phyloP scores from a whole-genome alignment of 495 filamentous ascomycete species.

The Articulospora tetracladia region DNA sequence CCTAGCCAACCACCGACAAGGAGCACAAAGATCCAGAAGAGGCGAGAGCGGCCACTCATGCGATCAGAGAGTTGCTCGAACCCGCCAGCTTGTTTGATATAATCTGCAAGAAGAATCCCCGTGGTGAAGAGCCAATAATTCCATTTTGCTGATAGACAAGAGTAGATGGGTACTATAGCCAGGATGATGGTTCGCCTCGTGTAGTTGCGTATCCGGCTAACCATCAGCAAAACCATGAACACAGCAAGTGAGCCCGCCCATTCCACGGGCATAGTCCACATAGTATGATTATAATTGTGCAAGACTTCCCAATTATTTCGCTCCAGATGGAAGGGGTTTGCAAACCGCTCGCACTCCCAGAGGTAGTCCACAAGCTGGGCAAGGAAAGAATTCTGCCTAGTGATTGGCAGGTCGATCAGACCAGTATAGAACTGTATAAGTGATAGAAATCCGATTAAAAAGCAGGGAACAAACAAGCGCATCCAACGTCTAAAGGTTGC shows the following conservation, averaged over 20 bases:
- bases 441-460: slow-evolving; percentile 16
- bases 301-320: slow-evolving; percentile 1
- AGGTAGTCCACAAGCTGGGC: background rate
- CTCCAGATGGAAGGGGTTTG: background rate
- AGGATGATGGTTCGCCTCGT: background rate
- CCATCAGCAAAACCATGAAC: background rate
- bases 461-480: slow-evolving; percentile 57
- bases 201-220: background rate
- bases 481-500: slow-evolving; percentile 59
- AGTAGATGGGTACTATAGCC: background rate
- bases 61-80: background rate
- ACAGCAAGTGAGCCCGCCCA: background rate
- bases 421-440: background rate
- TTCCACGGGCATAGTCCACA: background rate
- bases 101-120: background rate
- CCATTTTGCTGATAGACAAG: background rate
- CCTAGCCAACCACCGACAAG: background rate
- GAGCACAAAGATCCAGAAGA: background rate
- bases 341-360: background rate
- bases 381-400: background rate
- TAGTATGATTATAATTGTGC: background rate
- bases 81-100: background rate
- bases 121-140: background rate
- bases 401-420: background rate
- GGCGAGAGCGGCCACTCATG: background rate